Percentiles rank a stretch among this genome's conserved stretches.
These are phyloP conservation scores for Camelina neglecta DNA, from an alignment of 345 rosid genomes.

Conservation along the genomic window DNA sequence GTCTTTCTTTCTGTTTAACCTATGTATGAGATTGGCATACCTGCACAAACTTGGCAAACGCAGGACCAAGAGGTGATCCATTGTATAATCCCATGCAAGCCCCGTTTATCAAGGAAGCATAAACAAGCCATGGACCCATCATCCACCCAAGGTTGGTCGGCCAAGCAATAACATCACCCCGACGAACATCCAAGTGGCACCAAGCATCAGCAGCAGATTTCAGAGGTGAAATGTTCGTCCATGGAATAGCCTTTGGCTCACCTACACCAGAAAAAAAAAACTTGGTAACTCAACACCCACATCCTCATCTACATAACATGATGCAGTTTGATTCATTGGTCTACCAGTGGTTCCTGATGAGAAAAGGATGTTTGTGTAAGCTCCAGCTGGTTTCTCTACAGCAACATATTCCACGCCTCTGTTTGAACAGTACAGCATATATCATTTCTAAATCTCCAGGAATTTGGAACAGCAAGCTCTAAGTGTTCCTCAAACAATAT, in stretches of 20 bases:
- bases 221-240: constrained; percentile 76
- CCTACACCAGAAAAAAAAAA: constrained; percentile 57
- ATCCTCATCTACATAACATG: constrained; percentile 24
- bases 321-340: constrained; percentile 15
- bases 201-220: constrained; percentile 99
- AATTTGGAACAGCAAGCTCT: not conserved
- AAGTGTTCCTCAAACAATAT: not conserved
- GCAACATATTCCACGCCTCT: constrained; percentile 75
- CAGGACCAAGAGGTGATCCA: constrained; percentile 87
- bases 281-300: constrained; percentile 15
- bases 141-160: constrained; percentile 99
- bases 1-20: not conserved
- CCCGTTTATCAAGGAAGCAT: constrained; percentile 86
- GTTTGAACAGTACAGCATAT: constrained; percentile 36
- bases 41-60: constrained; percentile 96
- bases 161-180: constrained; percentile 86
- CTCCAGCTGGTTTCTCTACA: constrained; percentile 78
- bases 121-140: constrained; percentile 99
- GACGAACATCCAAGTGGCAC: constrained; percentile 93
- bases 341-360: constrained; percentile 99
- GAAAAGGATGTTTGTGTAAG: constrained; percentile 84
- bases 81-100: constrained; percentile 89
- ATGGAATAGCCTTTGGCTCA: constrained; percentile 97
- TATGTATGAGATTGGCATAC: constrained; percentile 45
- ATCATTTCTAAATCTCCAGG: not conserved